Conservation (phyloP, 108 stramenopile species). For the Chaetoceros tenuissimus region DNA sequence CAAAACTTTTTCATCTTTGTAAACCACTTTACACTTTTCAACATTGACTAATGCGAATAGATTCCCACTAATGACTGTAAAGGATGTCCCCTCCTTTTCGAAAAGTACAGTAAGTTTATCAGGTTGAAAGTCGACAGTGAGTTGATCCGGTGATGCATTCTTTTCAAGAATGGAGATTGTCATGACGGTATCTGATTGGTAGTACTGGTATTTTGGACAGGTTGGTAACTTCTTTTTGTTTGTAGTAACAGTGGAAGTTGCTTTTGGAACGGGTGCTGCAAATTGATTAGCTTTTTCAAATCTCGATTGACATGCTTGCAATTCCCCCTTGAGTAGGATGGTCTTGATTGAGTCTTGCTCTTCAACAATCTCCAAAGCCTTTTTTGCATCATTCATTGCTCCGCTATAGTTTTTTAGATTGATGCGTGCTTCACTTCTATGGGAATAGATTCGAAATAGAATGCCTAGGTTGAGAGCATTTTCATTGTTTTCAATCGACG, state of each 20-base stretch:
- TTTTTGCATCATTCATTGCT: slow-evolving; percentile 60
- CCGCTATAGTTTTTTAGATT: slow-evolving; percentile 45
- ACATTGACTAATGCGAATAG: slow-evolving; percentile 61
- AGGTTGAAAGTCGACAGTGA: slow-evolving; percentile 52
- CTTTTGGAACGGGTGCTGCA: slow-evolving; percentile 10
- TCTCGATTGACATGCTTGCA: slow-evolving; percentile 19
- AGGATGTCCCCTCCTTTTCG: slow-evolving; percentile 35
- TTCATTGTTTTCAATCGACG: too few species aligned
- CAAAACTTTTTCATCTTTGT: slow-evolving; percentile 75
- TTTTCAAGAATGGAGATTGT: slow-evolving; percentile 83
- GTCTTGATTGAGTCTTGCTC: slow-evolving; percentile 6
- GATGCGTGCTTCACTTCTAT: slow-evolving; percentile 56
- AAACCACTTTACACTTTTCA: slow-evolving; percentile 43
- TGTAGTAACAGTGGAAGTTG: slow-evolving; percentile 12
- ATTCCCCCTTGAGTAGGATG: slow-evolving; percentile 32
- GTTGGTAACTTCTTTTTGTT: slow-evolving; percentile 9
- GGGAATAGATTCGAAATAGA: slow-evolving; percentile 47
- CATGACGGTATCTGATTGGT: slow-evolving; percentile 73
- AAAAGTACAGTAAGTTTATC: slow-evolving; percentile 53
- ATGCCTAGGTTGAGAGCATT: slow-evolving; percentile 13
- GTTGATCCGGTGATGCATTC: slow-evolving; percentile 38
- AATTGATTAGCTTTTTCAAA: slow-evolving; percentile 24
- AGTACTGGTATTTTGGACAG: slow-evolving; percentile 89
- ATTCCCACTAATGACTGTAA: slow-evolving; percentile 70
- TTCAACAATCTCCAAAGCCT: slow-evolving; percentile 34